These are phyloP conservation scores for Thalia dealbata DNA, from an alignment of 176 grass and related monocot species.

Conservation along the genomic window DNA sequence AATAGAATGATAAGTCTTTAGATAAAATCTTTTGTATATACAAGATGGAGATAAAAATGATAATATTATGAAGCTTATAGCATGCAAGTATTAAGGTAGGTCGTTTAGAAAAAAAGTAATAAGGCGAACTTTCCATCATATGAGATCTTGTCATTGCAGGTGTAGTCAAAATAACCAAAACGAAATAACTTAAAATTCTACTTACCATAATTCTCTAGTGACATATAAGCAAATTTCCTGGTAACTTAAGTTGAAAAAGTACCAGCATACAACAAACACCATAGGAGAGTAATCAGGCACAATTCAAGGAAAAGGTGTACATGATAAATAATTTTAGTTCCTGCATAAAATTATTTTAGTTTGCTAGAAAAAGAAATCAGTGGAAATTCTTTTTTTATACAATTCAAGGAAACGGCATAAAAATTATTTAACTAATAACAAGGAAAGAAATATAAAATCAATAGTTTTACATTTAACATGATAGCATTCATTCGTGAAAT, in stretches of 20 bases:
- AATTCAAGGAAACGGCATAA: no score
- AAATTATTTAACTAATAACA: no score
- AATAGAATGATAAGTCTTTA: slow-evolving; percentile 24
- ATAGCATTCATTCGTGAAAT: slow-evolving; percentile 10
- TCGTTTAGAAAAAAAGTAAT: no score
- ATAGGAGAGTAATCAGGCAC: background rate
- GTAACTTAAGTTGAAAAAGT: background rate
- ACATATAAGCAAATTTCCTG: no score
- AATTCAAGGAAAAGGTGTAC: background rate
- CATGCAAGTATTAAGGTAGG: background rate
- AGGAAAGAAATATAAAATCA: background rate
- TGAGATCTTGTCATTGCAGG: background rate
- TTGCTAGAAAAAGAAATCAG: background rate
- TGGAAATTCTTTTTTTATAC: no score
- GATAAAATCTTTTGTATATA: background rate
- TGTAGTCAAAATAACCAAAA: background rate
- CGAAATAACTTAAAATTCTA: background rate
- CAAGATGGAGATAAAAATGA: background rate
- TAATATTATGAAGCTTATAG: background rate
- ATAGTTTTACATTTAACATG: background rate
- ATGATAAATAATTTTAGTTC: background rate
- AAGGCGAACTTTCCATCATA: background rate
- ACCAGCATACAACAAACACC: background rate
- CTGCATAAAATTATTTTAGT: background rate
- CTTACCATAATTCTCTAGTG: background rate